Evolutionary conservation across 495 filamentous ascomycete species (phyloP).

Genomic region (Penicillium lividum): DNA sequence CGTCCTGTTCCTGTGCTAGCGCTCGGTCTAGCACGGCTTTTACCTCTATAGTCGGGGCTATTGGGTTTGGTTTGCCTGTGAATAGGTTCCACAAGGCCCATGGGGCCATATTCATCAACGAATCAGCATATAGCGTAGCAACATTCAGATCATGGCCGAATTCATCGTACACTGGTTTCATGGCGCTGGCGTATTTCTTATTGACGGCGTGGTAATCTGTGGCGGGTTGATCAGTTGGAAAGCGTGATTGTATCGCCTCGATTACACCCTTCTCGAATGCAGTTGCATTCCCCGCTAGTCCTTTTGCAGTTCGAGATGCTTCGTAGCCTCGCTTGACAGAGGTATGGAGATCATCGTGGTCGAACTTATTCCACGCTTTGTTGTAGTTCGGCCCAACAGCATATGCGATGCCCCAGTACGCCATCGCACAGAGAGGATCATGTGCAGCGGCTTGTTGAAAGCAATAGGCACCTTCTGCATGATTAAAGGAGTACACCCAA

Average conservation of each 20-base stretch:
- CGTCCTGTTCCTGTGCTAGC: conserved; percentile 34
- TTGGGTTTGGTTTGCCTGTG: conserved; percentile 53
- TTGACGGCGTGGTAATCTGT: conserved; percentile 49
- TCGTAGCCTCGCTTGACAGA: conserved; percentile 40
- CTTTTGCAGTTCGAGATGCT: conserved; percentile 39
- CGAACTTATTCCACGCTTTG: conserved; percentile 65
- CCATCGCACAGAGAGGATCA: conserved; percentile 57
- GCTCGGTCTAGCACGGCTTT: conserved; percentile 53
- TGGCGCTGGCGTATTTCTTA: conserved; percentile 55
- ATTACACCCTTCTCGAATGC: conserved; percentile 55
- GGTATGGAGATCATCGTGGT: conserved; percentile 45
- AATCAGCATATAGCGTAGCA: conserved; percentile 59
- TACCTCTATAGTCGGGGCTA: conserved; percentile 53
- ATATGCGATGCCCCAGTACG: conserved; percentile 65
- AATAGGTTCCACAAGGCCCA: conserved; percentile 61
- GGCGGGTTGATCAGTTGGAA: conserved; percentile 36
- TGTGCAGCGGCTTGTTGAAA: conserved; percentile 56
- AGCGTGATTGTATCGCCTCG: conserved; percentile 53
- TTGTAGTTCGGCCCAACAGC: conserved; percentile 68
- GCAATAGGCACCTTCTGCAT: conserved; percentile 59
- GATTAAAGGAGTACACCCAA: conserved; percentile 67
- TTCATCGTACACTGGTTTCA: conserved; percentile 51
- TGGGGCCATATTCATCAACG: conserved; percentile 64
- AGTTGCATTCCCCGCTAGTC: conserved; percentile 24
- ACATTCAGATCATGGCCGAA: conserved; percentile 57